Evolutionary conservation across 1,284 basidiomycete genomes (phyloP).

Genomic region (Apiotrichum sp.): DNA sequence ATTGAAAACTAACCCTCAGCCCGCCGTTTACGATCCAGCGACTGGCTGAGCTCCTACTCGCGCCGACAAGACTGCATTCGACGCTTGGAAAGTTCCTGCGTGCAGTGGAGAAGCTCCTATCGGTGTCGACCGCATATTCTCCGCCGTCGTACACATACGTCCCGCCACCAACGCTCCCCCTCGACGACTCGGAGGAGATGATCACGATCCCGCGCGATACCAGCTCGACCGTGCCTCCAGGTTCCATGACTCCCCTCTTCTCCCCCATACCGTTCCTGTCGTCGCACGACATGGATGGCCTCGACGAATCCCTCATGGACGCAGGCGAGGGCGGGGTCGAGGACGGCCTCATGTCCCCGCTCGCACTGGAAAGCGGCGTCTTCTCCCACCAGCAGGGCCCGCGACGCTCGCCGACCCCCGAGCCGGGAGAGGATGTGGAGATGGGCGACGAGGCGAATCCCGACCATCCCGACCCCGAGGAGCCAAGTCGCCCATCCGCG

Average conservation of each 20-base stretch:
- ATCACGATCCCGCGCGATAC: constrained; percentile 8
- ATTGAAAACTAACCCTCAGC: constrained; percentile 34
- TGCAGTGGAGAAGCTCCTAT: constrained; percentile 74
- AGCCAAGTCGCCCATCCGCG: neutral
- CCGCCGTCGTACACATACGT: constrained; percentile 33
- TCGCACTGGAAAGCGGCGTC: constrained; percentile 25
- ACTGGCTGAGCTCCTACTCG: constrained; percentile 72
- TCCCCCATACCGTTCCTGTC: constrained; percentile 46
- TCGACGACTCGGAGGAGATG: neutral
- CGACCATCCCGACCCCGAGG: neutral
- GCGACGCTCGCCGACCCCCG: constrained; percentile 33
- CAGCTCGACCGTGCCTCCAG: constrained; percentile 38
- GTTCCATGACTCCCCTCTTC: constrained; percentile 44
- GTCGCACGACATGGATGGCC: constrained; percentile 10
- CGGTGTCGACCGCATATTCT: constrained; percentile 64
- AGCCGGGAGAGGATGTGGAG: constrained; percentile 33
- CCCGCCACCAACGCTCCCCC: constrained; percentile 7
- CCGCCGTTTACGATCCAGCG: constrained; percentile 91
- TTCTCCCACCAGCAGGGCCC: constrained; percentile 4
- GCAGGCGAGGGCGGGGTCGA: constrained; percentile 5
- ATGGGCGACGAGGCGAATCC: neutral
- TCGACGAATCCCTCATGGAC: constrained; percentile 13
- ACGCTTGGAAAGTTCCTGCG: constrained; percentile 83
- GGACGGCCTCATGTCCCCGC: constrained; percentile 36
- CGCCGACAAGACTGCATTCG: constrained; percentile 67